Percentiles rank a stretch among this genome's conserved stretches.
Evolutionary conservation across 768 basidiomycete species (phyloP).

Genomic region (Suillus decipiens): DNA sequence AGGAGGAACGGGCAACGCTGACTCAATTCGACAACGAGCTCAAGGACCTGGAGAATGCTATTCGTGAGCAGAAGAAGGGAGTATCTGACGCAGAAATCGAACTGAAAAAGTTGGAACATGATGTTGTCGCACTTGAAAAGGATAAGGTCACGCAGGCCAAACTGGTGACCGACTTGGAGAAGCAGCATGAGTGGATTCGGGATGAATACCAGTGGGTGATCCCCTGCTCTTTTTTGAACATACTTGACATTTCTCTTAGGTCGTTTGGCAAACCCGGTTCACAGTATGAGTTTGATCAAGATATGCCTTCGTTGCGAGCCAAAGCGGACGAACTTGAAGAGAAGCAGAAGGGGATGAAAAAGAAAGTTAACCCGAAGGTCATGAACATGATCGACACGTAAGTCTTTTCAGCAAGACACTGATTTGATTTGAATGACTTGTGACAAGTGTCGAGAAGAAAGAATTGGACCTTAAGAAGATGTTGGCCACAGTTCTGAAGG

Average conservation of each 20-base stretch:
- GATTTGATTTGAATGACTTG: not conserved
- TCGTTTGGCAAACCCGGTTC: constrained; percentile 82
- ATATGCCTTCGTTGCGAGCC: constrained; percentile 59
- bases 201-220: constrained; percentile 81
- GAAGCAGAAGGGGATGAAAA: constrained; percentile 85
- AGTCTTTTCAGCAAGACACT: constrained; percentile 25
- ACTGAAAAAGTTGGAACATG: constrained; percentile 70
- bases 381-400: constrained; percentile 96
- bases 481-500: constrained; percentile 83
- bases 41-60: constrained; percentile 75
- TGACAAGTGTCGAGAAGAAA: constrained; percentile 85
- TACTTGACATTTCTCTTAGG: constrained; percentile 39
- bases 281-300: constrained; percentile 76
- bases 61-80: constrained; percentile 79
- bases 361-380: constrained; percentile 94
- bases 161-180: constrained; percentile 66
- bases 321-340: constrained; percentile 76
- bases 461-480: constrained; percentile 87
- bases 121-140: constrained; percentile 59
- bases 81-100: constrained; percentile 67
- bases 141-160: constrained; percentile 61
- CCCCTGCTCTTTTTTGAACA: not conserved
- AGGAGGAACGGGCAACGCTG: constrained; percentile 86
- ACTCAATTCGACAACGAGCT: constrained; percentile 89
- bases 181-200: constrained; percentile 83